Evolutionary conservation across 1,139 yeast genomes (phyloP).

Genomic region (Pichia sp.): DNA sequence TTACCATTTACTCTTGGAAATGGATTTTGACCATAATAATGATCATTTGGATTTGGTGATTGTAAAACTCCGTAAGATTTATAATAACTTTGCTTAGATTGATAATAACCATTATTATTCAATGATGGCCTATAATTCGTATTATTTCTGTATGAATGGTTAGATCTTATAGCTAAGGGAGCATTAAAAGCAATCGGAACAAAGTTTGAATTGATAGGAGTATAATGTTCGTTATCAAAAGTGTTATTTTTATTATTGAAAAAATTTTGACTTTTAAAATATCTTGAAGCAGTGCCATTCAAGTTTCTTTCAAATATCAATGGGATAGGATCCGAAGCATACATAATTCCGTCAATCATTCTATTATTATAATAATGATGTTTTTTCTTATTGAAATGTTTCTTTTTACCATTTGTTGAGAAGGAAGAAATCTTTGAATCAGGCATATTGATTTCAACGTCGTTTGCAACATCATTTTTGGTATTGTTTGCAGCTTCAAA

Average conservation of each 20-base stretch:
- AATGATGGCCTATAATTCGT: not conserved
- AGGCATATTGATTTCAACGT: not conserved
- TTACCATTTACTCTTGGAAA: constrained; percentile 6
- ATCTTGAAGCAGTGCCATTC: not conserved
- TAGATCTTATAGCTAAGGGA: constrained; percentile 7
- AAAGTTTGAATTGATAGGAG: not conserved
- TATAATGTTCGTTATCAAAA: not conserved
- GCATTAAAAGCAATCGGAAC: constrained; percentile 7
- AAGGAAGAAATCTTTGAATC: too few species aligned
- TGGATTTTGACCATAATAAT: constrained; percentile 14
- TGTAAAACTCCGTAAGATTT: not conserved
- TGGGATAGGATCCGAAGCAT: constrained; percentile 1
- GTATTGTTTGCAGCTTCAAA: not conserved
- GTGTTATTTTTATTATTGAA: not conserved
- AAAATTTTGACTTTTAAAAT: not conserved
- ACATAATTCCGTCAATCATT: not conserved
- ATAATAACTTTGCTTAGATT: not conserved
- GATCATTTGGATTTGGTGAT: not conserved
- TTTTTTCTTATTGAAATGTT: not conserved
- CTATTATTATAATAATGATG: not conserved
- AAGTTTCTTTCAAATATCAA: not conserved
- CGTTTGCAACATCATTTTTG: not conserved
- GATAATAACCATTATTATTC: not conserved
- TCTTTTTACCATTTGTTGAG: not conserved
- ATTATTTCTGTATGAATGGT: constrained; percentile 7